phyloP scores from a whole-genome alignment of 106 monocot species.

The Chionographis japonica region DNA sequence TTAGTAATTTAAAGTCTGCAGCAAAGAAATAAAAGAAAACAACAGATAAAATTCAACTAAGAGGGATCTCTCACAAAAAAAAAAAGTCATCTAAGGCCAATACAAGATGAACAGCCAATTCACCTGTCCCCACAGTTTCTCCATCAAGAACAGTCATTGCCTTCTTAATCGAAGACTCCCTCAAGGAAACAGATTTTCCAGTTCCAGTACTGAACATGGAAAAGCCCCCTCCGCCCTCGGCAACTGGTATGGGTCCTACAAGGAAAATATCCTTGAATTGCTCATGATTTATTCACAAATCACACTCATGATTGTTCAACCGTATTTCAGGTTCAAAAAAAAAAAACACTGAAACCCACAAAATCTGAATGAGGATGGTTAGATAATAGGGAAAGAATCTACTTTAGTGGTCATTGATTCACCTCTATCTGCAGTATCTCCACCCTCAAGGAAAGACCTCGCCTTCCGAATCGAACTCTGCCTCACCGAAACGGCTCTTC shows the following conservation, averaged over 20 bases:
- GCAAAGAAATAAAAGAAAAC: neutral
- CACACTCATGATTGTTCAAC: too few species aligned
- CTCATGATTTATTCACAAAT: too few species aligned
- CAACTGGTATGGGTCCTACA: too few species aligned
- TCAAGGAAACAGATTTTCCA: constrained; percentile 19
- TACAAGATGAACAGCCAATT: neutral
- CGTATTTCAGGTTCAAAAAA: too few species aligned
- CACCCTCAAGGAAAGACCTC: constrained; percentile 29
- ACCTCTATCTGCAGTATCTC: constrained; percentile 12
- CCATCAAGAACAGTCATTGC: constrained; percentile 32
- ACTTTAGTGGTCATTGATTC: neutral
- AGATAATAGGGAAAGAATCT: neutral
- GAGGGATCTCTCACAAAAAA: too few species aligned
- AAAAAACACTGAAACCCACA: too few species aligned
- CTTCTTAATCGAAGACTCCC: constrained; percentile 25
- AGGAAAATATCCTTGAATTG: too few species aligned
- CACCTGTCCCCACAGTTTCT: constrained; percentile 11
- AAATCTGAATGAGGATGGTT: too few species aligned
- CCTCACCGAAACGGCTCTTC: constrained; percentile 29
- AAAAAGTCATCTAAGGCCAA: too few species aligned
- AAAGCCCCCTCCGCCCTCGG: neutral
- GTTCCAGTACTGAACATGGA: constrained; percentile 24
- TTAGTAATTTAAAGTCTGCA: too few species aligned
- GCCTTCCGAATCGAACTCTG: constrained; percentile 43
- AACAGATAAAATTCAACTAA: neutral